A percentile compares a stretch with the other conserved stretches of the same genome.
Conservation (phyloP, 2,329 filamentous ascomycete genomes). For the Chaetomium olivaceum region DNA sequence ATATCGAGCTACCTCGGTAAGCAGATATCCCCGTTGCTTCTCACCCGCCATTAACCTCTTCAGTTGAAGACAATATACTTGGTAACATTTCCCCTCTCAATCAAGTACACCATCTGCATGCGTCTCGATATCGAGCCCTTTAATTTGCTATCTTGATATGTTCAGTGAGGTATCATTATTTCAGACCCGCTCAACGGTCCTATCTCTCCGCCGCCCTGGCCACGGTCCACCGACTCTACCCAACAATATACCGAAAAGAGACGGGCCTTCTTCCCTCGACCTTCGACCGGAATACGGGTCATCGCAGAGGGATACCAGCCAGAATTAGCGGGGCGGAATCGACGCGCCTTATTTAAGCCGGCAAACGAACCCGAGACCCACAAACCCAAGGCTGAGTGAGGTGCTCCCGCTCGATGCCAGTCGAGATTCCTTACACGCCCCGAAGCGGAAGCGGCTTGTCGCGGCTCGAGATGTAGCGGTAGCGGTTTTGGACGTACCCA, state of each 20-base stretch:
- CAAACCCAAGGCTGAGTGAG: neutral
- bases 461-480: neutral
- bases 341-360: neutral
- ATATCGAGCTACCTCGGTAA: neutral
- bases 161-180: constrained; percentile 19
- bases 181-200: neutral
- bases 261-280: neutral
- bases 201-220: neutral
- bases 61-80: neutral
- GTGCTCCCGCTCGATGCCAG: neutral
- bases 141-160: neutral
- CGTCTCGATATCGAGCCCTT: neutral
- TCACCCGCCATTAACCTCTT: neutral
- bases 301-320: neutral
- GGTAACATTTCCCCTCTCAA: neutral
- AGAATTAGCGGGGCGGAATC: neutral
- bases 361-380: neutral
- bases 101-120: neutral
- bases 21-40: neutral
- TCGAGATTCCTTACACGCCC: neutral
- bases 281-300: neutral
- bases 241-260: neutral
- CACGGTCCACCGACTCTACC: neutral
- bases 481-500: neutral
- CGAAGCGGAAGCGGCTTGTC: neutral